Percentiles rank a stretch among this genome's conserved stretches.
phyloP scores from a whole-genome alignment of 768 basidiomycete genomes.

The Baorangia bicolor region DNA sequence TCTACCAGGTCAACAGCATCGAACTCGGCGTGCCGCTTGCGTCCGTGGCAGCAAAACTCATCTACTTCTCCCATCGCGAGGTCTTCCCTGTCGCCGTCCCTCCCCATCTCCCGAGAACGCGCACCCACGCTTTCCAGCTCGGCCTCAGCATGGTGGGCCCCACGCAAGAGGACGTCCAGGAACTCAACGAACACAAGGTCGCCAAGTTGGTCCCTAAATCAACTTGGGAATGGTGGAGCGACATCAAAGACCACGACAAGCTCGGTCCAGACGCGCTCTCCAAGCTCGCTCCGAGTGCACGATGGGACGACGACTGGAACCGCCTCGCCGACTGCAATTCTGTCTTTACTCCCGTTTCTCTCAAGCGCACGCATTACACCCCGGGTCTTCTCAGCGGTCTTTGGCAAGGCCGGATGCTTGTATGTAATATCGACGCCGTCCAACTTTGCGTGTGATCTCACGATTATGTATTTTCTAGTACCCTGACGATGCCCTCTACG shows the following conservation, averaged over 20 bases:
- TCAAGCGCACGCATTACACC: slow-evolving; percentile 40
- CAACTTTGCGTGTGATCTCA: background rate
- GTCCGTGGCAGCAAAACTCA: slow-evolving; percentile 56
- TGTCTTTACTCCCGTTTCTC: slow-evolving; percentile 28
- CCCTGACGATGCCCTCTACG: slow-evolving; percentile 21
- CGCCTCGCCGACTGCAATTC: slow-evolving; percentile 48
- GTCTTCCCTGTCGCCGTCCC: slow-evolving; percentile 44
- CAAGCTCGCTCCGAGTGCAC: slow-evolving; percentile 37
- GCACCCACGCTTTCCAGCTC: slow-evolving; percentile 29
- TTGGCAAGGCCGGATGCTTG: slow-evolving; percentile 65
- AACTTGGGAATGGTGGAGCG: slow-evolving; percentile 24
- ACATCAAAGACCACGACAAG: slow-evolving; percentile 17
- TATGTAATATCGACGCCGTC: slow-evolving; percentile 33
- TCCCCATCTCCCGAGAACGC: slow-evolving; percentile 33
- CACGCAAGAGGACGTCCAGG: slow-evolving; percentile 59
- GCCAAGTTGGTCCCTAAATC: slow-evolving; percentile 30
- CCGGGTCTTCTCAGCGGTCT: slow-evolving; percentile 54
- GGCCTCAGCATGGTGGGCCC: slow-evolving; percentile 34
- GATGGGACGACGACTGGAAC: slow-evolving; percentile 61
- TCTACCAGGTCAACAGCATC: slow-evolving; percentile 33
- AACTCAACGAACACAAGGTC: slow-evolving; percentile 47
- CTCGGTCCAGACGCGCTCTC: slow-evolving; percentile 24
- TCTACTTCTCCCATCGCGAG: slow-evolving; percentile 63
- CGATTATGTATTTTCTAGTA: slow-evolving; percentile 3
- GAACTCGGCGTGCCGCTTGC: slow-evolving; percentile 43